Conservation (phyloP, 306 rosid genomes). For the Medicago truncatula region MtrunA17r5.0-ANR NC_053046.1:15460501-15461000, state of each 20-base stretch:
- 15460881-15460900: slow-evolving; percentile 48
- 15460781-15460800: slow-evolving; percentile 36
- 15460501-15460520: too few species aligned
- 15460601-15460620: too few species aligned
- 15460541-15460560: too few species aligned
- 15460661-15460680: slow-evolving; percentile 29
- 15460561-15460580: too few species aligned
- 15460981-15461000: slow-evolving; percentile 7
- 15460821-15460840: slow-evolving; percentile 37
- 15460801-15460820: slow-evolving; percentile 43
- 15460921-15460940: slow-evolving; percentile 19
- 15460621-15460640: too few species aligned
- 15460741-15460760: slow-evolving; percentile 50
- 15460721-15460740: neutral
- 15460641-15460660: slow-evolving; percentile 24
- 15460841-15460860: slow-evolving; percentile 58
- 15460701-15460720: slow-evolving; percentile 45
- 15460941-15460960: slow-evolving; percentile 21
- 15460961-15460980: slow-evolving; percentile 19
- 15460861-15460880: slow-evolving; percentile 39
- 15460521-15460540: too few species aligned
- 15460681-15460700: slow-evolving; percentile 45
- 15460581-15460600: too few species aligned
- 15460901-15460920: slow-evolving; percentile 20
- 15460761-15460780: slow-evolving; percentile 54